These are phyloP conservation scores for Adenanthera pavonina DNA, from an alignment of 306 rosid genomes.

Conservation along the genomic window DNA sequence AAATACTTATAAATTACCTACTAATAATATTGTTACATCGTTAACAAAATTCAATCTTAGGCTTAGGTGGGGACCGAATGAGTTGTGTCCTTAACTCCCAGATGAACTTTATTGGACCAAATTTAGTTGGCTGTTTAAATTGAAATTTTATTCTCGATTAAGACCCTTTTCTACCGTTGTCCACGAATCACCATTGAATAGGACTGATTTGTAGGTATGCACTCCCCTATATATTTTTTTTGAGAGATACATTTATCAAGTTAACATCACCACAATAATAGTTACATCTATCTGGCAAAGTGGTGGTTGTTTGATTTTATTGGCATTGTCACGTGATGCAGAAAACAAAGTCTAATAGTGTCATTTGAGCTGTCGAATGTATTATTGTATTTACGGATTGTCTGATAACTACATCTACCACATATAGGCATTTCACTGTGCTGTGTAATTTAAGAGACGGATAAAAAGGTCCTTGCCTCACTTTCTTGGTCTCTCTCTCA, in stretches of 20 bases:
- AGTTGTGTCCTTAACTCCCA: background rate
- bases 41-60: too few relatives aligned
- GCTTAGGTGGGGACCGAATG: too few relatives aligned
- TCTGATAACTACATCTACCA: slow-evolving; percentile 32
- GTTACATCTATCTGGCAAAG: slow-evolving; percentile 36
- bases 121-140: background rate
- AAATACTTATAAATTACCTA: too few relatives aligned
- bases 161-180: slow-evolving; percentile 25
- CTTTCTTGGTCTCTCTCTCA: too few relatives aligned
- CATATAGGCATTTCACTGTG: background rate
- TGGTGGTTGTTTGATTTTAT: background rate
- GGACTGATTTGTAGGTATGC: slow-evolving; percentile 44
- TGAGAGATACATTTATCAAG: slow-evolving; percentile 21
- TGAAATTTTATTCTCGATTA: slow-evolving; percentile 33
- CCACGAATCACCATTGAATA: slow-evolving; percentile 35
- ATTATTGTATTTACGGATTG: slow-evolving; percentile 44
- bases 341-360: background rate
- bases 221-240: slow-evolving; percentile 12
- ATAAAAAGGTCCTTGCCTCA: background rate
- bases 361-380: slow-evolving; percentile 25
- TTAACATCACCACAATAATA: background rate
- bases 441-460: background rate
- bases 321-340: background rate
- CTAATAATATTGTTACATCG: too few relatives aligned
- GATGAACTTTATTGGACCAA: too few relatives aligned